phyloP scores from a whole-genome alignment of 768 basidiomycete genomes.

The Phaffia tasmanica region DNA sequence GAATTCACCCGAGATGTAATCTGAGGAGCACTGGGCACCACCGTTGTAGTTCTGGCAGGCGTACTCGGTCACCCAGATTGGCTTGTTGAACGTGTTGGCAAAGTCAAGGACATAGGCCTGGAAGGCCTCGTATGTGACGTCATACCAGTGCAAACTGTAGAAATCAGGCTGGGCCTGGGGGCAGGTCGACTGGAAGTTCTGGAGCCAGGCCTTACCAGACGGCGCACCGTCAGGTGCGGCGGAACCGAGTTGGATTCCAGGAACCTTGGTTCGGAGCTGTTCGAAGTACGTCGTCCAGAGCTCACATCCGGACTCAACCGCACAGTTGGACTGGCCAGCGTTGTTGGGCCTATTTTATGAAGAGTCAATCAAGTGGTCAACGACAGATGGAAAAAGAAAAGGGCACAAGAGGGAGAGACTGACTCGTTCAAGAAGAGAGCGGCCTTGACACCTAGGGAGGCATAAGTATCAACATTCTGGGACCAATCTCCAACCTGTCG shows the following conservation, averaged over 20 bases:
- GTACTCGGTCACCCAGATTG: slow-evolving; percentile 29
- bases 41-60: slow-evolving; percentile 38
- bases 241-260: slow-evolving; percentile 26
- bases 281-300: slow-evolving; percentile 23
- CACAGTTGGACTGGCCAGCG: slow-evolving; percentile 24
- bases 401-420: background rate
- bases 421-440: slow-evolving; percentile 26
- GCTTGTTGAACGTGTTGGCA: slow-evolving; percentile 6
- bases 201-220: slow-evolving; percentile 25
- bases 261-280: slow-evolving; percentile 18
- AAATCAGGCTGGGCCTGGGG: slow-evolving; percentile 17
- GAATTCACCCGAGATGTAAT: slow-evolving; percentile 19
- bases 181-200: slow-evolving; percentile 14
- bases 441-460: slow-evolving; percentile 21
- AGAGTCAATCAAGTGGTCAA: background rate
- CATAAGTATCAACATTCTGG: slow-evolving; percentile 16
- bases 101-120: slow-evolving; percentile 23
- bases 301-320: slow-evolving; percentile 15
- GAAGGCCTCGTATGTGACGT: slow-evolving; percentile 25
- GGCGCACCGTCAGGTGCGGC: slow-evolving; percentile 24
- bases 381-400: background rate
- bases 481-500: slow-evolving; percentile 23
- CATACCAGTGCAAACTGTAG: slow-evolving; percentile 24
- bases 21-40: slow-evolving; percentile 34
- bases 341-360: slow-evolving; percentile 15